phyloP scores from a whole-genome alignment of 2,329 filamentous ascomycete genomes.

The Xylariaceae sp. region DNA sequence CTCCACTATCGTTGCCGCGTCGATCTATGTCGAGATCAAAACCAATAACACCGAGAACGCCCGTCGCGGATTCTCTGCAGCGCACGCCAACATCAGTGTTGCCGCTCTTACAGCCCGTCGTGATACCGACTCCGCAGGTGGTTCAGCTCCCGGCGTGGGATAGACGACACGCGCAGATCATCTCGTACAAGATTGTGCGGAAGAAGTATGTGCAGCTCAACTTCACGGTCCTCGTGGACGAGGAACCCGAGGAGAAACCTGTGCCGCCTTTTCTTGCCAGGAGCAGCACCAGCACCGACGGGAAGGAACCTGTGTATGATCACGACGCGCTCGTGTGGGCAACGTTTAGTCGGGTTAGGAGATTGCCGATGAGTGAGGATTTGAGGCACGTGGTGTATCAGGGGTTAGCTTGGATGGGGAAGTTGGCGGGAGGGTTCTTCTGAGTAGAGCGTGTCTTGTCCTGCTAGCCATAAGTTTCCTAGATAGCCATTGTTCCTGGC shows the following conservation, averaged over 20 bases:
- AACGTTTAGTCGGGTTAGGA: slow-evolving; percentile 1
- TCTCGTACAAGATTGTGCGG: slow-evolving; percentile 20
- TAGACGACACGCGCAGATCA: slow-evolving; percentile 15
- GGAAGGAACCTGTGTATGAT: neutral
- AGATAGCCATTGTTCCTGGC: too few species aligned
- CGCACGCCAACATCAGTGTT: too few species aligned
- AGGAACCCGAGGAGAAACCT: slow-evolving; percentile 38
- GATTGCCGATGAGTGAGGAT: slow-evolving; percentile 21
- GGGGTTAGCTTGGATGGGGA: slow-evolving; percentile 22
- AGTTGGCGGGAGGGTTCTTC: slow-evolving; percentile 7
- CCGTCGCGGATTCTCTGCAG: too few species aligned
- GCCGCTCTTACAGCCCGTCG: too few species aligned
- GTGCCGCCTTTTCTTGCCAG: slow-evolving; percentile 29
- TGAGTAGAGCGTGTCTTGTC: neutral
- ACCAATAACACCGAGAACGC: too few species aligned
- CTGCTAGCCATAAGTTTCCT: too few species aligned
- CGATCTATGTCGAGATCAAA: neutral
- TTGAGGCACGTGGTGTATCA: slow-evolving; percentile 16
- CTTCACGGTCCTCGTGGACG: slow-evolving; percentile 39
- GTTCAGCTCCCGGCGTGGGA: neutral
- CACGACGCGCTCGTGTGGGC: slow-evolving; percentile 25
- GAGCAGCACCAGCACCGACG: neutral
- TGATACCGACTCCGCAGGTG: neutral
- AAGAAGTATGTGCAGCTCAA: slow-evolving; percentile 37
- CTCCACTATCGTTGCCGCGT: slow-evolving; percentile 18